Evolutionary conservation across 768 basidiomycete species (phyloP), one percentile per base, ranked within the genome.

Genomic region (Boletus sp.): DNA sequence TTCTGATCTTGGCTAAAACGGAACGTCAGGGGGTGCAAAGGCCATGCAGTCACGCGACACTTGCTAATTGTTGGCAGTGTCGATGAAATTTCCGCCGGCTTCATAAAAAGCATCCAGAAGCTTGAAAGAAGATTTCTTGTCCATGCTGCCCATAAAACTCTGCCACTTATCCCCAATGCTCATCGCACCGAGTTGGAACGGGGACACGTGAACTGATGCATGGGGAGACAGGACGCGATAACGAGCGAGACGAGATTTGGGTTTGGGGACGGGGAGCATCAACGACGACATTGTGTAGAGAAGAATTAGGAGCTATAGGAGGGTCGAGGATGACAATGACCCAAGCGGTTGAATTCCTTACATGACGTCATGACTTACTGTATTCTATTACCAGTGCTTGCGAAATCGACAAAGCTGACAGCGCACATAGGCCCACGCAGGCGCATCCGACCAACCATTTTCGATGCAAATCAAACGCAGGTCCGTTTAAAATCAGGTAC

Each of bases 71-170:
- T 78, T 80, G 7, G 81, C 73, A 0, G 79, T 80, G 55, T 80
- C 79, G 57, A 81, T 78, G 47, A 79, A 78, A 62, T 81, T 80
- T 9, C 81, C 80, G 4, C 80, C 80, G 0, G 71, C 67, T 24
- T 79, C 75, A 33, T 63, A 74, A 54, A 68, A 80, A 0, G 77
- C 69, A 47, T 83, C 79, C 4, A 82, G 68, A 10, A 83, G 72
- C 67, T 78, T 73, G 70, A 80, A 80, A 14, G 75, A 71, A 3
- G 64, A 53, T 24, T 76, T 67, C 62, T 79, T 80, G 60, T 71
- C 53, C 75, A 80, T 78, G 4, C 58, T 54, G 1, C 79, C 79
- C 68, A 75, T 64, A 1, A 66, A 41, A 6, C 49, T 3, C 0
- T 58, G 56, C 77, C 78, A 77, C 33, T 72, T 33, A 54, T 78